These are phyloP conservation scores for Fragaria ananassa DNA, from an alignment of 306 rosid species.

Conservation along the genomic window DNA sequence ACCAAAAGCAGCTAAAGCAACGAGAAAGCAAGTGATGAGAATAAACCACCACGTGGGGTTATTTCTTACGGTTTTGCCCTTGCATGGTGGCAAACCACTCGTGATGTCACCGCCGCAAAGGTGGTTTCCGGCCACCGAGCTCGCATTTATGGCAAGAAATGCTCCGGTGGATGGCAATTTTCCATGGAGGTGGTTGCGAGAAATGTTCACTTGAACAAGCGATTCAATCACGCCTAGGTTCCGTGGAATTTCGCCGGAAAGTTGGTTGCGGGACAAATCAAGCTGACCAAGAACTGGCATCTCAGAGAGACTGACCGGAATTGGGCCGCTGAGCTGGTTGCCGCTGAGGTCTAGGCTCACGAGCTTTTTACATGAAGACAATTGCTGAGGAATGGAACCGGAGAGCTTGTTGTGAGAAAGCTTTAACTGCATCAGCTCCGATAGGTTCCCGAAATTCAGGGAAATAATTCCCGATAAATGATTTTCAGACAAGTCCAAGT, in stretches of 20 bases:
- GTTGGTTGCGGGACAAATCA: constrained; percentile 68
- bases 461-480: constrained; percentile 52
- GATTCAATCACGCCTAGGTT: constrained; percentile 50
- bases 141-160: constrained; percentile 65
- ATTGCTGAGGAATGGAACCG: constrained; percentile 53
- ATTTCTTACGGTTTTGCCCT: constrained; percentile 13
- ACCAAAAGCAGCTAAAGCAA: constrained; percentile 28
- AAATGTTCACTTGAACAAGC: constrained; percentile 73
- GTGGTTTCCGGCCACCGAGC: constrained; percentile 66
- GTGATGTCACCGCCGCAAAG: constrained; percentile 47
- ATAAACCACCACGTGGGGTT: constrained; percentile 43
- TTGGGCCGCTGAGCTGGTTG: constrained; percentile 53
- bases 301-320: constrained; percentile 45
- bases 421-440: constrained; percentile 54
- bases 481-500: constrained; percentile 61
- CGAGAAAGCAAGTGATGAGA: constrained; percentile 34
- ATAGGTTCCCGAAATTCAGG: constrained; percentile 22
- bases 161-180: constrained; percentile 67
- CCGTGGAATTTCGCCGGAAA: constrained; percentile 69
- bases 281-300: constrained; percentile 79
- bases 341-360: constrained; percentile 65
- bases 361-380: constrained; percentile 56
- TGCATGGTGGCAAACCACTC: constrained; percentile 62
- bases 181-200: constrained; percentile 73
- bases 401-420: constrained; percentile 59